Base-by-base conservation (phyloP, 495 filamentous ascomycete genomes). In the Hypoxylon cercidicola region DNA sequence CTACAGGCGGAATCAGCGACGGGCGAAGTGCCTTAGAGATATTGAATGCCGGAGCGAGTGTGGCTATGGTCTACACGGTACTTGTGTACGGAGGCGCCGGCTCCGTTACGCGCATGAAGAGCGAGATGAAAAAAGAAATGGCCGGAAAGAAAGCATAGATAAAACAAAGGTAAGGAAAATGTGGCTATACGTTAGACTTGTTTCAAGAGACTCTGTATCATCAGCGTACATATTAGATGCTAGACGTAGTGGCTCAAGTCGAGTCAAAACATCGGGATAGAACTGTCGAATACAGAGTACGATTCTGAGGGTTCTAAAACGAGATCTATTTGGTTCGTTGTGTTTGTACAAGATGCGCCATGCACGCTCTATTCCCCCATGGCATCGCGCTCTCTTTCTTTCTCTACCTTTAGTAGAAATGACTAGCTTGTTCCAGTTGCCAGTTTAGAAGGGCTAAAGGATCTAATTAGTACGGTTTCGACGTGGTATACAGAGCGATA, bases 21-120 rank as follows among this genome's bases (percentile, higher is more conserved):
- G 95, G 94, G 9, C 81, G 86, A 48, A 89, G 97, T 78, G 95
- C 92, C 5, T 79, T 89, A 4, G 83, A 89, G 76, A 85, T 90
- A 0, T 79, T 96, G 34, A 87, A 93, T 60, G 91, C 93, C 0
- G 95, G 95, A 9, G 94, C 95, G 0, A 92, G 87, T 53, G 87
- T 96, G 0, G 92, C 91, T 1, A 92, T 93, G 89, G 84, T 95
- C 41, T 95, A 92, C 69, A 91, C 89, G 2, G 77, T 89, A 8
- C 75, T 96, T 68, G 88, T 92, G 6, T 99, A 96, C 71, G 90
- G 90, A 3, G 95, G 94, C 15, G 84, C 90, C 3, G 93, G 94
- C 11, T 93, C 91, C 0, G 84, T 97, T 41, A 93, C 90, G 19
- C 83, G 90, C 54, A 90, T 97, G 25, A 97, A 97, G 80, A 78